Evolutionary conservation across 1,284 basidiomycete species (phyloP).

Genomic region (Austropuccinia psidii): DNA sequence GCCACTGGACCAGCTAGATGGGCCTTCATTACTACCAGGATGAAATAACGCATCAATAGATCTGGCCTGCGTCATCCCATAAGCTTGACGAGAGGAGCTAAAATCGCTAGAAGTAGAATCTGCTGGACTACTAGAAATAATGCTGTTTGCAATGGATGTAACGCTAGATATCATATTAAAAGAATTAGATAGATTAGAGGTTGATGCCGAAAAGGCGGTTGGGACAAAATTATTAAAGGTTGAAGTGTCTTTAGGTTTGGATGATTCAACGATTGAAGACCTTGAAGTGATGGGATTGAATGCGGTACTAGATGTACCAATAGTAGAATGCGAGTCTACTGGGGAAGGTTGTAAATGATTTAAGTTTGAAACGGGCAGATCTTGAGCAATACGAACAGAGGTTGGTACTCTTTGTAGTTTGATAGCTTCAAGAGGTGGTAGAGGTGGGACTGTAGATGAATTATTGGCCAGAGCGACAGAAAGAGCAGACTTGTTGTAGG

Average conservation of each 20-base stretch:
- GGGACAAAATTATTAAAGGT: too few relatives aligned
- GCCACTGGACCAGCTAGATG: constrained; percentile 18
- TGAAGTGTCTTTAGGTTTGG: too few relatives aligned
- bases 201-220: not conserved
- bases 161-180: not conserved
- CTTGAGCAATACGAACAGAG: constrained; percentile 52
- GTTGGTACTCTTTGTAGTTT: constrained; percentile 54
- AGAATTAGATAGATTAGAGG: not conserved
- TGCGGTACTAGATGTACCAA: constrained; percentile 40
- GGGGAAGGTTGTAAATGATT: constrained; percentile 21
- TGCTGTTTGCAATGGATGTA: not conserved
- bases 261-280: too few relatives aligned
- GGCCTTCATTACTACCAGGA: not conserved
- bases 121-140: constrained; percentile 3
- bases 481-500: constrained; percentile 34
- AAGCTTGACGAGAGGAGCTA: not conserved
- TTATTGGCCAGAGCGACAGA: constrained; percentile 35
- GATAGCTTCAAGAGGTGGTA: constrained; percentile 48
- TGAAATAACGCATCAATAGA: not conserved
- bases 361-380: constrained; percentile 44
- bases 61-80: not conserved
- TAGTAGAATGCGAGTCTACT: constrained; percentile 33
- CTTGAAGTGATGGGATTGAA: constrained; percentile 37
- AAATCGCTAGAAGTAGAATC: not conserved
- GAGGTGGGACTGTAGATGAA: constrained; percentile 25